These are phyloP conservation scores for Magnusiomyces tetraspermus DNA, from an alignment of 1,139 yeast genomes.

Conservation along the genomic window DNA sequence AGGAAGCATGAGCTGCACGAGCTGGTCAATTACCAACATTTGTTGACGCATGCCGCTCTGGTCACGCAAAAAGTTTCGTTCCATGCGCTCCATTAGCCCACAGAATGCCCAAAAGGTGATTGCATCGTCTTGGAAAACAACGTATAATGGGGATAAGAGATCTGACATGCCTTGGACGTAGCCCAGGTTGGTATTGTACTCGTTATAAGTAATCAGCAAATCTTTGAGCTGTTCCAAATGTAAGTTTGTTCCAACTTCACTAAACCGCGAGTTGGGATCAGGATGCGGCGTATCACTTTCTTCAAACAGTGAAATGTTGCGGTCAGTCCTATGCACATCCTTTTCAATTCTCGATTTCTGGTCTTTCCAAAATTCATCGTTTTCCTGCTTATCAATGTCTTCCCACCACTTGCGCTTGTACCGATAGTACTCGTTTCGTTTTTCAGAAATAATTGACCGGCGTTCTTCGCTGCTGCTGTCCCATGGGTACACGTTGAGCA, in stretches of 20 bases:
- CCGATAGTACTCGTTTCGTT: conserved; percentile 55
- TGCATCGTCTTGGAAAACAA: conserved; percentile 65
- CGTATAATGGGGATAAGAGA: conserved; percentile 76
- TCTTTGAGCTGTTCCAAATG: conserved; percentile 67
- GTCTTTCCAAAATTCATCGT: conserved; percentile 74
- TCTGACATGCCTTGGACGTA: conserved; percentile 99
- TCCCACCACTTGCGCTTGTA: conserved; percentile 63
- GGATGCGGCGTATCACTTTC: conserved; percentile 42
- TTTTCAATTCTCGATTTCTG: conserved; percentile 85
- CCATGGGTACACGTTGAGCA: conserved; percentile 84
- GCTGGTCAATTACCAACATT: conserved; percentile 69
- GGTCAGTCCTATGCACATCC: conserved; percentile 87
- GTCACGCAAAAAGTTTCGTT: conserved; percentile 81
- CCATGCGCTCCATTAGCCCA: conserved; percentile 90
- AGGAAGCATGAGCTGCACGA: conserved; percentile 85
- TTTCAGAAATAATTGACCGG: conserved; percentile 44
- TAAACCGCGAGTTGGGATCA: conserved; percentile 44
- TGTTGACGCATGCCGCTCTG: conserved; percentile 90
- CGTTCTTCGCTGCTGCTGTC: conserved; percentile 68
- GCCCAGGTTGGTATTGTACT: conserved; percentile 72
- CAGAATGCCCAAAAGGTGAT: conserved; percentile 83
- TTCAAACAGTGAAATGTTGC: conserved; percentile 58
- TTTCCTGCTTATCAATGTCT: conserved; percentile 45
- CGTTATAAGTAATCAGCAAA: conserved; percentile 77
- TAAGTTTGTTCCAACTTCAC: conserved; percentile 47